phyloP scores from a whole-genome alignment of 768 basidiomycete species.

The Hypholoma fasciculare region DNA sequence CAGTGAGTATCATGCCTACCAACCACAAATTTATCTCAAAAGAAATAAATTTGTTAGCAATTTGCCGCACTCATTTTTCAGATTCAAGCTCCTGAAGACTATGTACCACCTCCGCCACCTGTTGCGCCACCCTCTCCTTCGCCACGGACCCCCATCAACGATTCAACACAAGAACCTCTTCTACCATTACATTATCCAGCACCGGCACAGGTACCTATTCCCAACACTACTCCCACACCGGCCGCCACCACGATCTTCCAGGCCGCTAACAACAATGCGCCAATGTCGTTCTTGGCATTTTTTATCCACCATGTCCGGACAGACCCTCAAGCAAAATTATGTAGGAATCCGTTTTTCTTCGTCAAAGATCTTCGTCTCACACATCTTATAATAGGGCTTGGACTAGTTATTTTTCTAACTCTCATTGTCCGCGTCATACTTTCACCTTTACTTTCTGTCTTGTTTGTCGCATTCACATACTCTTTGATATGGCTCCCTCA shows the following conservation, averaged over 20 bases:
- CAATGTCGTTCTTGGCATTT: conserved; percentile 46
- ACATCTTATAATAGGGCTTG: conserved; percentile 48
- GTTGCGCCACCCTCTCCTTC: conserved; percentile 21
- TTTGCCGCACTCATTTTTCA: conserved; percentile 79
- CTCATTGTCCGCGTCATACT: conserved; percentile 75
- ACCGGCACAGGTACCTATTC: conserved; percentile 17
- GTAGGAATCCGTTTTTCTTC: conserved; percentile 39
- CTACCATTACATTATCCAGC: conserved; percentile 13
- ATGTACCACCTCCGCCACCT: conserved; percentile 28
- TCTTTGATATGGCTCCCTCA: conserved; percentile 86
- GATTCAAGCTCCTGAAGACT: conserved; percentile 78
- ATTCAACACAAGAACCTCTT: conserved; percentile 11
- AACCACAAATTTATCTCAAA: neutral
- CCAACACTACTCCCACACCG: conserved; percentile 16
- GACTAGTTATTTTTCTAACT: conserved; percentile 67
- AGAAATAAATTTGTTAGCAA: conserved; percentile 51
- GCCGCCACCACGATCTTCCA: conserved; percentile 17
- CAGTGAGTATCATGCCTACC: conserved; percentile 44
- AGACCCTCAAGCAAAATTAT: conserved; percentile 72
- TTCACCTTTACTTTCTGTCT: conserved; percentile 61
- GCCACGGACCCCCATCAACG: conserved; percentile 12
- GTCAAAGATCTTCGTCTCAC: neutral
- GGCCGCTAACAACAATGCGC: conserved; percentile 23
- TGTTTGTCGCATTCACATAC: conserved; percentile 70
- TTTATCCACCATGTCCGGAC: conserved; percentile 60